Base-by-base conservation (phyloP, 2,329 filamentous ascomycete genomes). In the Xylaria sp. region DNA sequence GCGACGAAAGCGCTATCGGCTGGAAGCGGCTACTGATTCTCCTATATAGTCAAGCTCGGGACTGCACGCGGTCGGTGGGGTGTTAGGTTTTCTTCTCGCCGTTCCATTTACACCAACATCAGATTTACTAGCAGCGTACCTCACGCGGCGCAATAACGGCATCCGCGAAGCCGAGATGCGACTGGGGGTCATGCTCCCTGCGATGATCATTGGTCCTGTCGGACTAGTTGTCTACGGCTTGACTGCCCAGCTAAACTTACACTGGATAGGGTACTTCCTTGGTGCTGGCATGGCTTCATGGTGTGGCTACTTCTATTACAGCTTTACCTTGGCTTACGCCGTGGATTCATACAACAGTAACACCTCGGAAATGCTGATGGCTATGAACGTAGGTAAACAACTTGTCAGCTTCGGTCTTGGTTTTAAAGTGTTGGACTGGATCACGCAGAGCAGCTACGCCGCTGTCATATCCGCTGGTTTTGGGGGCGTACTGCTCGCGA, bases 291-390 rank as follows among this genome's bases (percentile, higher is more conserved):
- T 85, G 74, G 74, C 75, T 10, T 79, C 81, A 57, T 84, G 79
- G 72, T 75, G 77, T 19, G 76, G 76, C 3, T 85, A 83, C 71
- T 85, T 85, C 67, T 85, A 79, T 71, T 85, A 85, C 70, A 82
- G 80, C 13, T 85, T 87, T 67, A 83, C 84, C 10, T 77, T 88
- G 8, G 85, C 85, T 2, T 87, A 88, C 67, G 84, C 85, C 1
- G 81, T 87, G 37, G 85, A 87, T 69, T 82, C 79, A 54, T 85
- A 87, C 72, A 82, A 81, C 19, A 77, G 80, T 33, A 85, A 87
- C 65, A 83, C 84, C n/a, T 82, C 80, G 23, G 85, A 87, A 74
- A 87, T 87, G 85, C 78, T 87, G 10, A 87, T 85, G 62, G 82
- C 82, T 3, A 85, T 85, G 78, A 84, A 84, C 65, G 69, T 85